Evolutionary conservation across 2,329 filamentous ascomycete species (phyloP), one percentile per base, ranked within the genome.

Genomic region (Pseudopyrenochaeta lycopersici): DNA sequence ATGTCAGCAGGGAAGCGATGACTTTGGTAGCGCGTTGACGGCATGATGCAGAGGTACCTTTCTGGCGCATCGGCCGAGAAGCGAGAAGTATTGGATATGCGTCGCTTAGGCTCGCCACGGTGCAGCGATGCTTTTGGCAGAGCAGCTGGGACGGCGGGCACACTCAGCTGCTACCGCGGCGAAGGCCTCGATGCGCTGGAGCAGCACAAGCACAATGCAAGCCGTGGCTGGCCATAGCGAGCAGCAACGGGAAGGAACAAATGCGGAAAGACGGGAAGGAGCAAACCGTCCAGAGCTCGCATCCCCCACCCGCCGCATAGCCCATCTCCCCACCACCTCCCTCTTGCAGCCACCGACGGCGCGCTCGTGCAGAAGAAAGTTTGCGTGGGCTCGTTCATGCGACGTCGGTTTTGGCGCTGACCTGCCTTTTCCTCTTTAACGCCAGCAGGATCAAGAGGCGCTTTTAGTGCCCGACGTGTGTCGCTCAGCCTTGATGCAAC

Each of bases 401-500:
- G 52, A 52, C 46, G 62, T 64, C 54, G 52, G 51, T 51, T 58
- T 68, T 66, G 60, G 45, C 54, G 53, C 48, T 52, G 55, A 56
- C 54, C 62, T 68, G 56, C 59, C 58, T 54, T 46, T 52, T 55
- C 50, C 54, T 48, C 40, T 52, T 50, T 58, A 27, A 54, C 55
- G 60, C 61, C 46, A 58, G 23, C 56, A 68, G 70, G 64, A 71
- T 67, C 58, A 60, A 58, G 66, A 66, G 66, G 69, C 68, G 71
- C 52, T 63, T 52, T 61, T 71, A 71, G 68, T 63, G 66, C 65
- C 66, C 64, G 65, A 58, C 41, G 41, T 46, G n/a, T 50, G 55
- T 55, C 52, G 40, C 54, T 50, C 58, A 54, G 52, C 55, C 46
- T 48, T 61, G 33, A 47, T 53, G 56, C 58, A 49, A 17, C 47